Percentiles rank a stretch among this genome's conserved stretches.
phyloP scores from a whole-genome alignment of 2,329 filamentous ascomycete species.

The Phialophora verrucosa region DNA sequence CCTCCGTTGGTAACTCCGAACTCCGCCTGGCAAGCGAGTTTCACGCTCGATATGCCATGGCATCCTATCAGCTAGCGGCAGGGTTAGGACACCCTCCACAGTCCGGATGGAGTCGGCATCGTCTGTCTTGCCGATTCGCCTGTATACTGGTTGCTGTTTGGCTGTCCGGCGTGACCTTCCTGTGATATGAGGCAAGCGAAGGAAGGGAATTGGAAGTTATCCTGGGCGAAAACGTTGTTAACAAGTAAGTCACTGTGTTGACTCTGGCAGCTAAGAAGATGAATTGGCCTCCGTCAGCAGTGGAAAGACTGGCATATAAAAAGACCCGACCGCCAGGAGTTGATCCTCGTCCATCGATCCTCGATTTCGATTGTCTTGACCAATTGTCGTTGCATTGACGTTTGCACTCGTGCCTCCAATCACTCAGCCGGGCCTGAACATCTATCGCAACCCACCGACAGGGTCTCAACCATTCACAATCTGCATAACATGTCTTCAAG shows the following conservation, averaged over 20 bases:
- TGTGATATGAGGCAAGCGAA: background rate
- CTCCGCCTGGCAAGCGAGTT: too few relatives aligned
- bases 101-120: background rate
- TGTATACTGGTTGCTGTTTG: background rate
- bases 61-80: background rate
- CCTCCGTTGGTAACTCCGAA: background rate
- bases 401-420: background rate
- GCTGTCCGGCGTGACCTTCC: background rate
- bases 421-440: too few relatives aligned
- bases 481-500: conserved; percentile 17
- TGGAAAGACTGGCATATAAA: background rate
- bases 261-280: background rate
- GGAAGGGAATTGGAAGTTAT: background rate
- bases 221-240: background rate
- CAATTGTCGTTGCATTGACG: background rate
- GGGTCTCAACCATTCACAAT: background rate
- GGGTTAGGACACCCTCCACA: background rate
- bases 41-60: background rate
- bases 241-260: background rate
- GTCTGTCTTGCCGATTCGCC: background rate
- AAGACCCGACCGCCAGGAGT: background rate
- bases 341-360: background rate
- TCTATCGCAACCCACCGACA: background rate
- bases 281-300: too few relatives aligned
- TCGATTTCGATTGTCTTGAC: background rate